Evolutionary conservation across 2,329 filamentous ascomycete genomes (phyloP), one percentile per base, ranked within the genome.

Genomic region (Xylariaceae sp.): DNA sequence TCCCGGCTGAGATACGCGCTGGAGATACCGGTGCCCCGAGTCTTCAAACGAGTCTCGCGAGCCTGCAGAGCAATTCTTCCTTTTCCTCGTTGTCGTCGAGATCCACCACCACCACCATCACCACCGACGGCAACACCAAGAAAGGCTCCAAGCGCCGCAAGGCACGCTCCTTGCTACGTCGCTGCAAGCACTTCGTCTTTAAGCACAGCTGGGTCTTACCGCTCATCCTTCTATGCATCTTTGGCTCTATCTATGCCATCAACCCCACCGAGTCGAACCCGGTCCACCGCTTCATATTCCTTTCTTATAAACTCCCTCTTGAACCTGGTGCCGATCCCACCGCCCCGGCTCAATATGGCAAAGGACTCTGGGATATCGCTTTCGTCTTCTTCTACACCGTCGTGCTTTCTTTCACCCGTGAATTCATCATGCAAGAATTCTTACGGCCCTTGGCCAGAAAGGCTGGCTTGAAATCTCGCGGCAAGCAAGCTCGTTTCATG

Each of bases 381-480:
- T 94, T 98, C 68, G 91, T 97, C 52, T 78, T 80, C 57, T 97
- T 97, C 78, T 97, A 97, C 77, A 94, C 86, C 36, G 79, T 97
- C 55, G 88, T 97, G 19, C 83, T 98, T 59, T 92, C 90, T 60
- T 97, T 98, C 74, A 96, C 92, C 9, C 91, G 93, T 71, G 93
- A 98, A 74, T 96, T 96, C 75, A 83, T 96, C 76, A 97, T 96
- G 93, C 93, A 96, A 77, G 88, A 92, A 68, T 69, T 96, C 47
- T 85, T 97, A 56, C 86, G 88, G 11, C 93, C 92, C 0, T 79
- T 93, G 60, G 91, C 92, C 5, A 80, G 85, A 39, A 81, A 79
- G 65, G 86, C 80, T 52, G 90, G 91, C 14, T 86, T 97, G 69
- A 82, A 78, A 59, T 86, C 84, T 61, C 84, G 87, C 54, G 86